Evolutionary conservation across 768 basidiomycete genomes (phyloP).

Genomic region (Rhodosporidiobolus sp.): DNA sequence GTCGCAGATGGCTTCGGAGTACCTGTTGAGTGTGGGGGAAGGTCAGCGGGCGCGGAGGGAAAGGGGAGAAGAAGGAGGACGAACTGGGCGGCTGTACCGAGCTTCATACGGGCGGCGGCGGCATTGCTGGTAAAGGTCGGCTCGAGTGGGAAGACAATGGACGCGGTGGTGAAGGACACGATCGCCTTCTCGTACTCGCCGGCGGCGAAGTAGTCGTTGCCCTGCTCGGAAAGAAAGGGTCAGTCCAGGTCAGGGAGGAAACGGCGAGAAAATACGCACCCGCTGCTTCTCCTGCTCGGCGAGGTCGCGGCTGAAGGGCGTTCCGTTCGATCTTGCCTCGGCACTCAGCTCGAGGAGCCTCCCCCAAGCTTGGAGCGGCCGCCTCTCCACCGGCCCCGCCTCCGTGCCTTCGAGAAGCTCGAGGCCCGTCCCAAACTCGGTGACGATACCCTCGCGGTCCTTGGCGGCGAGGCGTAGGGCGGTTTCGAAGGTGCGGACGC

Average conservation of each 20-base stretch:
- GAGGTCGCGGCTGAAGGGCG: slow-evolving; percentile 24
- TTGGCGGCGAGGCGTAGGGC: slow-evolving; percentile 31
- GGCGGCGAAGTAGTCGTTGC: slow-evolving; percentile 30
- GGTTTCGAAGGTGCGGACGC: slow-evolving; percentile 33
- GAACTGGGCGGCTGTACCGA: slow-evolving; percentile 24
- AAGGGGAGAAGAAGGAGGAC: background rate
- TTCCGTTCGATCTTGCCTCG: slow-evolving; percentile 20
- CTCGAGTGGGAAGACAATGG: slow-evolving; percentile 26
- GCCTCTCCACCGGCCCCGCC: background rate
- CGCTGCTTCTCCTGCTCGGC: slow-evolving; percentile 38
- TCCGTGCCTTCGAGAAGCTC: slow-evolving; percentile 23
- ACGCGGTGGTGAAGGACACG: slow-evolving; percentile 28
- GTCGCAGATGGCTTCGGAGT: slow-evolving; percentile 35
- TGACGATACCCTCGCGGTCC: background rate
- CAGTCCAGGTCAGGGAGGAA: background rate
- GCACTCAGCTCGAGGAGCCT: slow-evolving; percentile 28
- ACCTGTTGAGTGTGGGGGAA: slow-evolving; percentile 4
- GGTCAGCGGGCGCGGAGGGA: background rate
- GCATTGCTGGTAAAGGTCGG: slow-evolving; percentile 25
- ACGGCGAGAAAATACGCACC: background rate
- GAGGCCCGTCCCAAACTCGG: slow-evolving; percentile 26
- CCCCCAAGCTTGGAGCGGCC: slow-evolving; percentile 30
- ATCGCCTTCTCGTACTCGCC: slow-evolving; percentile 33
- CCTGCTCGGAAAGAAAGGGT: background rate
- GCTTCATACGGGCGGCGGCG: slow-evolving; percentile 35